phyloP scores from a whole-genome alignment of 1,284 basidiomycete species.

The Rhodotorula glutinis region DNA sequence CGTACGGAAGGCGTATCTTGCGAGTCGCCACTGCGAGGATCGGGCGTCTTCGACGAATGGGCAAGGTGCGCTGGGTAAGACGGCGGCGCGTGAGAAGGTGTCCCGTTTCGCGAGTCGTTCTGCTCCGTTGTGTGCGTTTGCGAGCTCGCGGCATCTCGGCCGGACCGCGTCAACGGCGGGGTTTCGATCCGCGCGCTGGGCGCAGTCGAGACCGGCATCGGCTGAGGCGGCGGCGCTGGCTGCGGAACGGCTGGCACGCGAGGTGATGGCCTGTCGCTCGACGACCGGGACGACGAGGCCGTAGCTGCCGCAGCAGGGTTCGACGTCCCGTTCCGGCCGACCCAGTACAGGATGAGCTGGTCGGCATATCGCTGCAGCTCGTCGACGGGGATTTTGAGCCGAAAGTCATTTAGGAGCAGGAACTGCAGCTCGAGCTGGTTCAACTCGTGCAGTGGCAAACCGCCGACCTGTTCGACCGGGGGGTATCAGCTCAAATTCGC shows the following conservation, averaged over 20 bases:
- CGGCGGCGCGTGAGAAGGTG: no score
- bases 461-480: constrained; percentile 67
- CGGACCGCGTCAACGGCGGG: constrained; percentile 7
- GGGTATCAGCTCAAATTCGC: not conserved
- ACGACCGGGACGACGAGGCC: not conserved
- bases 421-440: constrained; percentile 98
- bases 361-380: constrained; percentile 96
- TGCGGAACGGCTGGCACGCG: not conserved
- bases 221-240: not conserved
- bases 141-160: not conserved
- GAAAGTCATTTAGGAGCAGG: constrained; percentile 91
- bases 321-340: constrained; percentile 27
- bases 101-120: not conserved
- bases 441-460: constrained; percentile 86
- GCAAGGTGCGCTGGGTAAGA: constrained; percentile 5
- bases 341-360: constrained; percentile 64
- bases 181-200: constrained; percentile 6
- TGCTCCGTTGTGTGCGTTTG: not conserved
- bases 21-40: not conserved
- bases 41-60: not conserved
- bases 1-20: not conserved
- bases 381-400: constrained; percentile 76
- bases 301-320: constrained; percentile 12
- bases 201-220: not conserved
- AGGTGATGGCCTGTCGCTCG: not conserved